Base-by-base conservation (phyloP, 768 basidiomycete species). In the Boletus eberwhitei region DNA sequence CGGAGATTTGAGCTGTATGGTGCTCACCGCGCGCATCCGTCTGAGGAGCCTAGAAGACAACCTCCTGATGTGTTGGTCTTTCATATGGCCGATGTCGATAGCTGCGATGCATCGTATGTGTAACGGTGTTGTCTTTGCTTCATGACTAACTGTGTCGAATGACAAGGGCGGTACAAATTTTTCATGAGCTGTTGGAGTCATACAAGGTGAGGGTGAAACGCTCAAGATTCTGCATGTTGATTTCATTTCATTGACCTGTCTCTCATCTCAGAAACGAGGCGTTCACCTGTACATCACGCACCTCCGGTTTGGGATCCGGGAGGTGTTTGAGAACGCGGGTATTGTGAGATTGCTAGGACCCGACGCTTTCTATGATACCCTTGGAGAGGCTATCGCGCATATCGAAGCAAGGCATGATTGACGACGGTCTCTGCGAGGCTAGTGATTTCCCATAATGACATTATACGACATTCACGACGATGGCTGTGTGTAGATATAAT, bases 41-140 rank as follows among this genome's bases (percentile, higher is more conserved):
- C 91, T 2, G 96, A 98, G 58, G 85, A 81, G 53, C 95, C 90
- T 0, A 77, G 84, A 14, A 77, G 93, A 58, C 81, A 85, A 50
- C 79, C 87, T 53, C 86, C 93, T 5, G 81, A 79, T 13, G 84
- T 85, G 2, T 71, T 98, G 22, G 91, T 97, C 21, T 94, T 99
- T 71, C 95, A 98, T 62, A 80, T 98, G 79, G 87, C 88, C 13
- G 96, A 98, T 72, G 88, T 97, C 4, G 91, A 94, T 53, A 81
- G 78, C 17, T 86, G 91, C 55, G 96, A 99, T 68, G 93, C 96
- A 8, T 93, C 91, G 89, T 95, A 64, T 70, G 88, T 74, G 21
- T 14, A 32, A n/a, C 12, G 6, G 2, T n/a, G 47, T 29, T 39
- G 9, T 43, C 52, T 22, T 39, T n/a, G 5, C 40, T 31, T 14